Evolutionary conservation across 257 asterid genomes (phyloP).

Genomic region (Ilex aquifolium): DNA sequence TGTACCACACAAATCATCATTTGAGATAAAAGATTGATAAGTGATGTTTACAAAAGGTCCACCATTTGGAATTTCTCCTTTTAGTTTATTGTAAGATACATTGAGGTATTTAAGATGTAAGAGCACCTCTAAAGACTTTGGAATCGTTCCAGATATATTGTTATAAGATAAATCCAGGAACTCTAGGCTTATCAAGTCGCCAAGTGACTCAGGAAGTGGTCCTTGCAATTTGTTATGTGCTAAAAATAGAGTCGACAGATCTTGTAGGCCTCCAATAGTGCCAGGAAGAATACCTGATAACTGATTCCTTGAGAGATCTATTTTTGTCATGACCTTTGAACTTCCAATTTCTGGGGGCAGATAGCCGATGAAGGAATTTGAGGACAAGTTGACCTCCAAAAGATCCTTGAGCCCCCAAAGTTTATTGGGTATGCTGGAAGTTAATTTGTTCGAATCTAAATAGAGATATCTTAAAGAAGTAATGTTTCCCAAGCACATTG

Average conservation of each 20-base stretch:
- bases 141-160: constrained; percentile 23
- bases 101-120: constrained; percentile 4
- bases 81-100: constrained; percentile 16
- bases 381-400: constrained; percentile 14
- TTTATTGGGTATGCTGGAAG: constrained; percentile 17
- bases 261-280: constrained; percentile 9
- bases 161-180: constrained; percentile 21
- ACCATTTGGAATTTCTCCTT: constrained; percentile 20
- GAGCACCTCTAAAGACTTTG: constrained; percentile 17
- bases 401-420: constrained; percentile 24
- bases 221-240: constrained; percentile 24
- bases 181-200: constrained; percentile 7
- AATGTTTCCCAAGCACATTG: constrained; percentile 23
- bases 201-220: constrained; percentile 19
- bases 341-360: constrained; percentile 19
- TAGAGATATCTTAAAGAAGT: neutral
- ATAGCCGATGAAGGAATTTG: constrained; percentile 20
- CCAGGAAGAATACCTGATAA: constrained; percentile 24
- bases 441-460: constrained; percentile 18
- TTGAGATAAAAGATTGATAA: constrained; percentile 12
- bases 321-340: neutral
- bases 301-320: constrained; percentile 29
- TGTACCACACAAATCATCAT: constrained; percentile 20
- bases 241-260: constrained; percentile 10
- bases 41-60: constrained; percentile 22